Base-by-base conservation (phyloP, 345 rosid genomes). In the Boechera divaricarpa region DNA sequence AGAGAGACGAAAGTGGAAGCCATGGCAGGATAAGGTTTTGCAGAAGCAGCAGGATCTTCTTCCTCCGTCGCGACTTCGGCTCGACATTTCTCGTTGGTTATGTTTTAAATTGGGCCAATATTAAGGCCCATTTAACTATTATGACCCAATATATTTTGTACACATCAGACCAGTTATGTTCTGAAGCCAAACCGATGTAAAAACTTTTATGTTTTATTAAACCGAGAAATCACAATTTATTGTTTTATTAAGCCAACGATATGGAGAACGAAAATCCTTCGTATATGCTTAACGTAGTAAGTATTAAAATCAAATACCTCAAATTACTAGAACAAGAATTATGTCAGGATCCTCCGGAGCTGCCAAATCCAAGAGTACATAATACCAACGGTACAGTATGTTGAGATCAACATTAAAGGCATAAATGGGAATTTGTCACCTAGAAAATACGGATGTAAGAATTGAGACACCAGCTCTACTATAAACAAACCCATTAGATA, bases 301-400 rank as follows among this genome's bases (percentile, higher is more conserved):
- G 44, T 70, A 45, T 2, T 44, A 31, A 13, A 32, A 4, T 6
- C 38, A 70, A 47, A 44, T 1, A 4, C 48, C 35, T 48, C 60
- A 60, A 21, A 67, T 61, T 39, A 48, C 52, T 38, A 28, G 3
- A 26, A 65, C 18, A 44, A 33, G 31, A 67, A 42, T 15, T 33
- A 79, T 60, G 74, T 67, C 0, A 85, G 45, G 49, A 90, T 86
- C 65, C 48, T 48, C 28, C 70, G 77, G 18, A 95, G 86, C 82
- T 92, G 99, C 96, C 97, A 95, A 76, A 88, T 63, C 99, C 97
- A 95, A 16, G 96, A 92, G 82, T 89, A 89, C 73, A 77, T 70
- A 11, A 88, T 77, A 63, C 86, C 93, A 15, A 95, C 1, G 18
- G 88, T 88, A 85, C 96, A 95, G 59, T 83, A 92, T 33, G 82